phyloP scores from a whole-genome alignment of 1,139 yeast genomes.

The Zygosaccharomyces pseudobailii region DNA sequence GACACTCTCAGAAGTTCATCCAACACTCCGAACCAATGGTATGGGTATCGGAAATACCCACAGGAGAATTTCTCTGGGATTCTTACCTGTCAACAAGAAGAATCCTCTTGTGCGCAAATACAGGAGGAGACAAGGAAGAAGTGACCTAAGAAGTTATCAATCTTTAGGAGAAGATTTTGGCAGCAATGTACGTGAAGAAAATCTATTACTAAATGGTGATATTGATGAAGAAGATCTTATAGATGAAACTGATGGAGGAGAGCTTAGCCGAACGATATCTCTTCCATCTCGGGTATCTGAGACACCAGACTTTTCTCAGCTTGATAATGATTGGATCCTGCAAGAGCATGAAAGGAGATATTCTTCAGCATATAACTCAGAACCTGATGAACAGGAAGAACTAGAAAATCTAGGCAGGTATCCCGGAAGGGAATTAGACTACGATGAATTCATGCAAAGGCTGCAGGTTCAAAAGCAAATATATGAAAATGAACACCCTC shows the following conservation, averaged over 20 bases:
- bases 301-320: constrained; percentile 43
- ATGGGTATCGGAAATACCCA: constrained; percentile 40
- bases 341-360: constrained; percentile 65
- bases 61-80: constrained; percentile 45
- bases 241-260: constrained; percentile 43
- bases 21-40: constrained; percentile 37
- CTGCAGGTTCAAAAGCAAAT: constrained; percentile 28
- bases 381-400: constrained; percentile 18
- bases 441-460: constrained; percentile 40
- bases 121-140: constrained; percentile 34
- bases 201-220: constrained; percentile 35
- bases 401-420: constrained; percentile 19
- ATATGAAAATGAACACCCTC: constrained; percentile 26
- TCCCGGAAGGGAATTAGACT: constrained; percentile 28
- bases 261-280: constrained; percentile 42
- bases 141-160: constrained; percentile 63
- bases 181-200: constrained; percentile 28
- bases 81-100: constrained; percentile 69
- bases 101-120: constrained; percentile 64
- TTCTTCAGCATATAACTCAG: constrained; percentile 35
- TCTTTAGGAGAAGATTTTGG: constrained; percentile 40
- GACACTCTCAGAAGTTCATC: constrained; percentile 35
- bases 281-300: constrained; percentile 59
- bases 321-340: constrained; percentile 58
- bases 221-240: constrained; percentile 40